These are phyloP conservation scores for Fraxinus pennsylvanica DNA, from an alignment of 257 asterid genomes.

Conservation along the genomic window DNA sequence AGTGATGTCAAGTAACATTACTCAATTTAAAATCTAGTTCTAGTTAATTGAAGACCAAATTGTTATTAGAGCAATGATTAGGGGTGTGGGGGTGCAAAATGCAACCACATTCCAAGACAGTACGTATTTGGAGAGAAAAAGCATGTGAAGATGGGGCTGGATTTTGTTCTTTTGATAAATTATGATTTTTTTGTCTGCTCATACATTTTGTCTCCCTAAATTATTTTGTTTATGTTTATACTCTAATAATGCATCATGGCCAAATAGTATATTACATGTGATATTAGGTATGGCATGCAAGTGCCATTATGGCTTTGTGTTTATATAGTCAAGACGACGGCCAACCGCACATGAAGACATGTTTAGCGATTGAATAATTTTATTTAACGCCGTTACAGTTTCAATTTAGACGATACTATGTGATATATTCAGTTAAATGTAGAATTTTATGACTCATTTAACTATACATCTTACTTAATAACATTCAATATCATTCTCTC, in stretches of 20 bases:
- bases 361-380: background rate
- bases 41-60: background rate
- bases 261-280: slow-evolving; percentile 24
- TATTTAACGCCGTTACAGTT: background rate
- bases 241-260: slow-evolving; percentile 26
- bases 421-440: no score
- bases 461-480: no score
- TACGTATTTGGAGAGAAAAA: slow-evolving; percentile 11
- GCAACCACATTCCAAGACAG: slow-evolving; percentile 40
- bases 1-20: no score
- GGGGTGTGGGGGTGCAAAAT: background rate
- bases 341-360: background rate
- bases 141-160: slow-evolving; percentile 50
- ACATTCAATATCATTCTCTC: no score
- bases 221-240: background rate
- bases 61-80: background rate
- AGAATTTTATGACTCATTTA: no score
- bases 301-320: slow-evolving; percentile 25
- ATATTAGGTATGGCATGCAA: slow-evolving; percentile 41
- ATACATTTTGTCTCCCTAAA: slow-evolving; percentile 12
- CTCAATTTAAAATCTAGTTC: no score
- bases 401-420: no score
- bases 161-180: slow-evolving; percentile 24
- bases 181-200: slow-evolving; percentile 14
- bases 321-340: slow-evolving; percentile 28